Evolutionary conservation across 2,329 filamentous ascomycete genomes (phyloP).

Genomic region (Penicillium brevicompactum): DNA sequence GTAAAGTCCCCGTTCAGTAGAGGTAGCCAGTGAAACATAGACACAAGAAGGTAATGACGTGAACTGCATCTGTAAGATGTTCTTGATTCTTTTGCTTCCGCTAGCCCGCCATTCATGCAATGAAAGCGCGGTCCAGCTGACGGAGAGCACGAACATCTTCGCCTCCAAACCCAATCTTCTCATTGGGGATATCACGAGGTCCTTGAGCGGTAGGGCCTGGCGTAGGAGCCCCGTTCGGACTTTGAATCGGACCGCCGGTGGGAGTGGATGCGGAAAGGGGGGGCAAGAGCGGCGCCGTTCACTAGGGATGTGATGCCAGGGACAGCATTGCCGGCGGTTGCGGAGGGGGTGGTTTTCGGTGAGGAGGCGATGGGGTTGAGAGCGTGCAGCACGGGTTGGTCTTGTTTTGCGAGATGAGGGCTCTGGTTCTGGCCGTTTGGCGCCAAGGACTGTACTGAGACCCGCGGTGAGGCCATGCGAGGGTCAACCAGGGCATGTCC

Average conservation of each 20-base stretch:
- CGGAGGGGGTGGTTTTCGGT: slow-evolving; percentile 28
- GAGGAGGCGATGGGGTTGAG: slow-evolving; percentile 21
- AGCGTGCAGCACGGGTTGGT: slow-evolving; percentile 18
- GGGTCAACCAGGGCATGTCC: slow-evolving; percentile 32
- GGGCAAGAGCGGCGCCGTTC: slow-evolving; percentile 36
- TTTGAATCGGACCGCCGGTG: slow-evolving; percentile 19
- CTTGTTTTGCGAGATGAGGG: slow-evolving; percentile 31
- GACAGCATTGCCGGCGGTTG: slow-evolving; percentile 44
- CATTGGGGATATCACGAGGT: slow-evolving; percentile 58
- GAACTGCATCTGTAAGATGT: not conserved
- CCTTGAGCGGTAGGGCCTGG: slow-evolving; percentile 34
- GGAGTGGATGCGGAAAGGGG: slow-evolving; percentile 30
- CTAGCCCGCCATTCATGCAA: slow-evolving; percentile 27
- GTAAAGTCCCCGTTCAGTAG: slow-evolving; percentile 7
- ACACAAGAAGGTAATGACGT: slow-evolving; percentile 1
- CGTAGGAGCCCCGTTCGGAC: slow-evolving; percentile 13
- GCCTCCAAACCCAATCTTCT: slow-evolving; percentile 57
- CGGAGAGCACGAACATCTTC: slow-evolving; percentile 68
- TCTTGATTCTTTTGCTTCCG: not conserved
- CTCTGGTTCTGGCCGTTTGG: slow-evolving; percentile 27
- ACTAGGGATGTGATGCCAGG: slow-evolving; percentile 57
- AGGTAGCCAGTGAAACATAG: slow-evolving; percentile 1
- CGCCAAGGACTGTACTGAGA: slow-evolving; percentile 25
- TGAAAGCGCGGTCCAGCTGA: slow-evolving; percentile 63
- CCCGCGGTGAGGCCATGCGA: slow-evolving; percentile 39